Conservation (phyloP, 805 yeast species). For the Novakomyces olei region DNA sequence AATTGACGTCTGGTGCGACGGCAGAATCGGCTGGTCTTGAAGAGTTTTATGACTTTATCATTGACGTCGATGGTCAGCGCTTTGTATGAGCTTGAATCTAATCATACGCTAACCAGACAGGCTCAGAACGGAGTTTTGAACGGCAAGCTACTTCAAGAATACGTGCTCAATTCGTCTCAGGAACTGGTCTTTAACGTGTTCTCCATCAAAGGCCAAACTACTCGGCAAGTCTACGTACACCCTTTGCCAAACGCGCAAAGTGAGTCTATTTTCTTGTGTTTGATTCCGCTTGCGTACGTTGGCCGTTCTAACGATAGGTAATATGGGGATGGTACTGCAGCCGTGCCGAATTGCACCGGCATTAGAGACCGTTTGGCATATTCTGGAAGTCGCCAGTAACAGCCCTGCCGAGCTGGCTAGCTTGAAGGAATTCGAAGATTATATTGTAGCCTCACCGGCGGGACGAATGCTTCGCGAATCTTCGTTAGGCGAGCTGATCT, state of each 20-base stretch:
- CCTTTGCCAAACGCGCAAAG: not conserved
- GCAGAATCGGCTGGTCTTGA: slow-evolving; percentile 39
- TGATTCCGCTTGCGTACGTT: not conserved
- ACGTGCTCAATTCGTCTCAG: not conserved
- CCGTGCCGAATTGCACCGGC: slow-evolving; percentile 1
- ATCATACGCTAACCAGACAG: not conserved
- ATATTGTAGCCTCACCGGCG: slow-evolving; percentile 3
- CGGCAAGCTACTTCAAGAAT: not conserved
- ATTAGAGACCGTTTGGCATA: slow-evolving; percentile 2
- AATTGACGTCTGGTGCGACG: slow-evolving; percentile 24
- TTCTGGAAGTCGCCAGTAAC: slow-evolving; percentile 1
- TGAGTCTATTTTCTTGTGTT: not conserved
- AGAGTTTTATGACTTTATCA: slow-evolving; percentile 69
- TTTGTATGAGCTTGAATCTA: slow-evolving; percentile 12
- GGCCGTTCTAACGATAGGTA: not conserved
- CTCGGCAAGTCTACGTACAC: not conserved
- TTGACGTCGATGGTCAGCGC: slow-evolving; percentile 58
- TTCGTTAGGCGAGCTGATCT: slow-evolving; percentile 3
- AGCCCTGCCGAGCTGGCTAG: slow-evolving; percentile 1
- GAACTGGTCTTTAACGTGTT: not conserved
- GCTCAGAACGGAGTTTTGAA: not conserved
- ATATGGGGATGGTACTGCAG: slow-evolving; percentile 2
- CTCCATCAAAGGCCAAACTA: slow-evolving; percentile 2
- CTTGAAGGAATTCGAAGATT: not conserved
- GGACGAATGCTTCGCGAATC: slow-evolving; percentile 1